phyloP scores from a whole-genome alignment of 495 filamentous ascomycete genomes.

The Arthonia radiata region DNA sequence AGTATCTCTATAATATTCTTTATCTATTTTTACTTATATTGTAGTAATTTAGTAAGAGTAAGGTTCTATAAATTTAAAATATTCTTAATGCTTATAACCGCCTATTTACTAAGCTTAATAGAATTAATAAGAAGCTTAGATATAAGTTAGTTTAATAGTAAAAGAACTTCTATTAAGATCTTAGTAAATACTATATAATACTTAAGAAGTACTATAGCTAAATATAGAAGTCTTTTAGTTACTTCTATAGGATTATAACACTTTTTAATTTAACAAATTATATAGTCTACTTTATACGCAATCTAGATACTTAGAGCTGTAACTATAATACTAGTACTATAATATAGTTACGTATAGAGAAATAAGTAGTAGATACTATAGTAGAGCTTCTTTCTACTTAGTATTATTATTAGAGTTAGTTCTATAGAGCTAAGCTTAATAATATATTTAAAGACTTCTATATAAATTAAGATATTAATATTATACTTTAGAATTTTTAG shows the following conservation, averaged over 20 bases:
- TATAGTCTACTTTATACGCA: slow-evolving; percentile 3
- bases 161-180: too few relatives aligned
- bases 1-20: slow-evolving; percentile 1
- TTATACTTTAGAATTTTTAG: too few relatives aligned
- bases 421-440: slow-evolving; percentile 1
- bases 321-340: too few relatives aligned
- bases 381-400: too few relatives aligned
- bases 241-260: slow-evolving; percentile 3
- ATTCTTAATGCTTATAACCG: slow-evolving; percentile 1
- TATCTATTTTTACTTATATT: slow-evolving; percentile 1
- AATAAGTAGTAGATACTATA: too few relatives aligned
- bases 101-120: too few relatives aligned
- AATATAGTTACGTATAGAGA: slow-evolving; percentile 1
- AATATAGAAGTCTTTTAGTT: slow-evolving; percentile 1
- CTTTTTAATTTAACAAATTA: slow-evolving; percentile 4
- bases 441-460: slow-evolving; percentile 2
- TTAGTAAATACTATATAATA: slow-evolving; percentile 2
- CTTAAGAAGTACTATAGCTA: slow-evolving; percentile 2
- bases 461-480: too few relatives aligned
- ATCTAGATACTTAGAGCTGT: slow-evolving; percentile 2
- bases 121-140: too few relatives aligned
- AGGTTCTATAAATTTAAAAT: slow-evolving; percentile 1
- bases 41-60: slow-evolving; percentile 2
- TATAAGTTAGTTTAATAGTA: too few relatives aligned
- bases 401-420: neutral